phyloP scores from a whole-genome alignment of 179 eudicot genomes.

The Spergularia azorica region DNA sequence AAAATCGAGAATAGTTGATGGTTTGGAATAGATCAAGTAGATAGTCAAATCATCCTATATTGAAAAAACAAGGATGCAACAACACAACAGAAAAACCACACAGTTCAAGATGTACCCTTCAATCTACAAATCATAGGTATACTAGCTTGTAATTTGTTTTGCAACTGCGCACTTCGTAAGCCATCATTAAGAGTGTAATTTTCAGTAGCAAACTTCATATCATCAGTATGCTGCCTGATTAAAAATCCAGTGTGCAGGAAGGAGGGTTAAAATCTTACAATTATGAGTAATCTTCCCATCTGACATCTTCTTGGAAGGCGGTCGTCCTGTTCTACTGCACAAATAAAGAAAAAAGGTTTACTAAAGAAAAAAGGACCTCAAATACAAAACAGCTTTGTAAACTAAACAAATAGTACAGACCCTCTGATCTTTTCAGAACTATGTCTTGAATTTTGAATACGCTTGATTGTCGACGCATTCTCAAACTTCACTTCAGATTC shows the following conservation, averaged over 20 bases:
- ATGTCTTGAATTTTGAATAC: conserved; percentile 50
- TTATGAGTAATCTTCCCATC: conserved; percentile 74
- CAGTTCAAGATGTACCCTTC: conserved; percentile 4
- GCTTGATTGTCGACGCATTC: conserved; percentile 50
- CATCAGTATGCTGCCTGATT: not conserved
- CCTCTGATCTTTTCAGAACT: conserved; percentile 74
- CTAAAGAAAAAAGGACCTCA: not conserved
- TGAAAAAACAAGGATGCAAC: conserved; percentile 3
- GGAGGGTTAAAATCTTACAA: conserved; percentile 33
- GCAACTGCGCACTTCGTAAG: not conserved
- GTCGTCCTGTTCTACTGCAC: conserved; percentile 84
- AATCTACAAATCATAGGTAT: conserved; percentile 5
- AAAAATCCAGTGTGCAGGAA: not conserved
- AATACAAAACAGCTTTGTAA: conserved; percentile 4
- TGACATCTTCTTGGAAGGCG: conserved; percentile 57
- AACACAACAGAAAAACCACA: conserved; percentile 6
- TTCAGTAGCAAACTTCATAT: not conserved
- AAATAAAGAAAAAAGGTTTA: conserved; percentile 17
- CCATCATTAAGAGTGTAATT: not conserved
- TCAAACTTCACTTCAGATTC: conserved; percentile 53
- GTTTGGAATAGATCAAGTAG: not conserved
- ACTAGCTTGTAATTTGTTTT: conserved; percentile 1
- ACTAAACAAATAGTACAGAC: conserved; percentile 34
- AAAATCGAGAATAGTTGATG: not conserved
- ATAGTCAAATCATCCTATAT: not conserved